Evolutionary conservation across 768 basidiomycete species (phyloP).

Genomic region (Pleurotus tuber-regium): DNA sequence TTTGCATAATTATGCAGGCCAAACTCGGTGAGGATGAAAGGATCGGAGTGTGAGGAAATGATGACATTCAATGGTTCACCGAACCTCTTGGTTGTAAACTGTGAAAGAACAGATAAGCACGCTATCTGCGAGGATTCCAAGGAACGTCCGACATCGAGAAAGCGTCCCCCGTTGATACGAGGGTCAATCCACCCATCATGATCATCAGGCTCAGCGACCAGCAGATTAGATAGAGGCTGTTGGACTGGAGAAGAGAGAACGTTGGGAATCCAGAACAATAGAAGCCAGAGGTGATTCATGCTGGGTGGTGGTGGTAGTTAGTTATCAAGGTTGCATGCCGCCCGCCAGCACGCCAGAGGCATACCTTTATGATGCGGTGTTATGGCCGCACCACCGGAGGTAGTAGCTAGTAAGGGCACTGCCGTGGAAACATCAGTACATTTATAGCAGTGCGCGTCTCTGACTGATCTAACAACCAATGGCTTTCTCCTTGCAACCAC

Average conservation of each 20-base stretch:
- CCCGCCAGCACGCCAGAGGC: conserved; percentile 6
- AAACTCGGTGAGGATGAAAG: conserved; percentile 70
- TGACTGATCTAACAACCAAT: conserved; percentile 31
- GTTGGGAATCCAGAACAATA: conserved; percentile 6
- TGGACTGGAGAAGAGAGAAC: conserved; percentile 16
- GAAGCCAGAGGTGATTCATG: conserved; percentile 1
- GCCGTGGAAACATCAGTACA: neutral
- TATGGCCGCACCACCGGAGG: conserved; percentile 2
- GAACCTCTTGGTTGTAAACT: conserved; percentile 63
- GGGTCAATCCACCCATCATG: conserved; percentile 59
- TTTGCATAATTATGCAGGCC: conserved; percentile 72
- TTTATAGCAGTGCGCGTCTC: conserved; percentile 13
- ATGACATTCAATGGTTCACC: conserved; percentile 88
- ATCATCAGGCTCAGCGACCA: conserved; percentile 3
- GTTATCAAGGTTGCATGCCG: conserved; percentile 6
- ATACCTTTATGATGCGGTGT: conserved; percentile 5
- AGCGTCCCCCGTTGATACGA: conserved; percentile 64
- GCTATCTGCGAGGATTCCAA: too few species aligned
- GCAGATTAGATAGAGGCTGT: conserved; percentile 8
- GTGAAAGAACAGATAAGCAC: too few species aligned
- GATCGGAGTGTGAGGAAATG: conserved; percentile 76
- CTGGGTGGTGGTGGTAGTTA: neutral
- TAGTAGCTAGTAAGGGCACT: neutral
- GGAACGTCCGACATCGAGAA: conserved; percentile 64
- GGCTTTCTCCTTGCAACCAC: conserved; percentile 24